A percentile compares a stretch with the other conserved stretches of the same genome.
Conservation (phyloP, 441 rosid genomes). For the Capsella rubella region DNA sequence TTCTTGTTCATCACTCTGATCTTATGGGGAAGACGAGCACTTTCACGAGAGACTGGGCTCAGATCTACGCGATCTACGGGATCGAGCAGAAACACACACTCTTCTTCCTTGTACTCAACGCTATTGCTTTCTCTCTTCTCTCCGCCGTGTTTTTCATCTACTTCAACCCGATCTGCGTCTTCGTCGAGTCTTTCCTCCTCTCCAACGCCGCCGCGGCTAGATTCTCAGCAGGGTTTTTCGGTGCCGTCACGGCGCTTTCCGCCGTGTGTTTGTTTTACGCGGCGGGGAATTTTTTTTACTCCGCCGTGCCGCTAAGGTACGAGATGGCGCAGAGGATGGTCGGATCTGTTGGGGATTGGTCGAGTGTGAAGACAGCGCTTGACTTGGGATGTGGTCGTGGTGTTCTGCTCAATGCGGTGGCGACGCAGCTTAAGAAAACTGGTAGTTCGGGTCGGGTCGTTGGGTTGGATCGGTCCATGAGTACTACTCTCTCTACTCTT, state of each 20-base stretch:
- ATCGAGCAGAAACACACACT: slow-evolving; percentile 87
- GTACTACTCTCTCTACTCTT: slow-evolving; percentile 84
- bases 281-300: slow-evolving; percentile 85
- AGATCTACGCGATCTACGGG: slow-evolving; percentile 91
- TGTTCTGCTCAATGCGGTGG: slow-evolving; percentile 84
- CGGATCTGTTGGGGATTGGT: slow-evolving; percentile 81
- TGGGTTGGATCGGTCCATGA: slow-evolving; percentile 83
- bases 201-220: slow-evolving; percentile 58
- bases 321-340: slow-evolving; percentile 96
- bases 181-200: slow-evolving; percentile 58
- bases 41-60: slow-evolving; percentile 67
- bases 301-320: slow-evolving; percentile 71
- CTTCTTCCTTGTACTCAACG: slow-evolving; percentile 70
- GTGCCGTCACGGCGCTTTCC: slow-evolving; percentile 76
- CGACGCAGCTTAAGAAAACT: slow-evolving; percentile 92
- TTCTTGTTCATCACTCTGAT: slow-evolving; percentile 4
- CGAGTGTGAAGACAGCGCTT: slow-evolving; percentile 80
- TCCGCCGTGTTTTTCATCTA: slow-evolving; percentile 59
- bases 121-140: slow-evolving; percentile 64
- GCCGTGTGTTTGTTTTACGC: slow-evolving; percentile 79
- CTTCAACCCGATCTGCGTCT: slow-evolving; percentile 59
- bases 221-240: slow-evolving; percentile 78
- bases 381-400: slow-evolving; percentile 96
- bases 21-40: slow-evolving; percentile 51
- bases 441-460: slow-evolving; percentile 96